Evolutionary conservation across 208 protist genomes (phyloP).

Genomic region (Crithidia acanthocephali): DNA sequence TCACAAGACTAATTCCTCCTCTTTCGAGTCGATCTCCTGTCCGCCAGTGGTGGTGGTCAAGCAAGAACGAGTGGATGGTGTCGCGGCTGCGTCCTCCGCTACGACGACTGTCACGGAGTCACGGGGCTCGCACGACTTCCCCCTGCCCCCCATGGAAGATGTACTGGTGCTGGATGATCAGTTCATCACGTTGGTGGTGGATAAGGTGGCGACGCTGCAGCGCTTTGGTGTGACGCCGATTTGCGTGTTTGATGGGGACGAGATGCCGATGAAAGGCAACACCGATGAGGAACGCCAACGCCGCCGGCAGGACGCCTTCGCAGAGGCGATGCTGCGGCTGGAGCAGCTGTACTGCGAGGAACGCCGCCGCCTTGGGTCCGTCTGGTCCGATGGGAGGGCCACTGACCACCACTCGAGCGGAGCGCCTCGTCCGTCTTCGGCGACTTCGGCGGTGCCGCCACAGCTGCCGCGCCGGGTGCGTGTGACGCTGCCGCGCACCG

Average conservation of each 20-base stretch:
- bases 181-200: slow-evolving; percentile 42
- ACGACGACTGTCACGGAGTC: neutral
- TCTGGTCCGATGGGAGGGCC: neutral
- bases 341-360: slow-evolving; percentile 41
- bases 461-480: too few relatives aligned
- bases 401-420: too few relatives aligned
- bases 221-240: slow-evolving; percentile 72
- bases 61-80: neutral
- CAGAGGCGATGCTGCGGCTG: slow-evolving; percentile 44
- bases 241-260: slow-evolving; percentile 83
- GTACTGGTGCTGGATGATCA: slow-evolving; percentile 36
- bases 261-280: slow-evolving; percentile 78
- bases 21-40: neutral
- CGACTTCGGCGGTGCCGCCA: neutral
- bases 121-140: neutral
- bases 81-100: too few relatives aligned
- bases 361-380: slow-evolving; percentile 6
- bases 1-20: too few relatives aligned
- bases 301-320: slow-evolving; percentile 41
- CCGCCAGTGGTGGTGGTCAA: neutral
- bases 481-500: slow-evolving; percentile 16
- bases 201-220: slow-evolving; percentile 52
- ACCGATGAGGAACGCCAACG: slow-evolving; percentile 62
- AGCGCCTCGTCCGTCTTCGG: too few relatives aligned
- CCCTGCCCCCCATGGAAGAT: slow-evolving; percentile 36